These are phyloP conservation scores for Tilletia horrida DNA, from an alignment of 1,284 basidiomycete genomes.

Conservation along the genomic window DNA sequence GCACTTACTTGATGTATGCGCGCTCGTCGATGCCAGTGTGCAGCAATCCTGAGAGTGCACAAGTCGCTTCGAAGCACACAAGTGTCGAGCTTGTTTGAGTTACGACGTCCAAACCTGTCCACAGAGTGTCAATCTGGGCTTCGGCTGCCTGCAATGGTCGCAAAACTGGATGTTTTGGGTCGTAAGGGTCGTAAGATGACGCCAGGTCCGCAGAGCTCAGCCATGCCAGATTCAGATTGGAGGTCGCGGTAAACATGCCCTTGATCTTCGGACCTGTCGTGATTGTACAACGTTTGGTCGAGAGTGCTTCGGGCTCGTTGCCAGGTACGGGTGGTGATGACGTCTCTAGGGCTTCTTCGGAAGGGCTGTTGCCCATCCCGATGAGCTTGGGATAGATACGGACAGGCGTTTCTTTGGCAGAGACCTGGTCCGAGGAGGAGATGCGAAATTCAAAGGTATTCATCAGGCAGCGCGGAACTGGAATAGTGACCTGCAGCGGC, in stretches of 20 bases:
- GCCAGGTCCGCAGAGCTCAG: not conserved
- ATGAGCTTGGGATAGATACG: slow-evolving; percentile 15
- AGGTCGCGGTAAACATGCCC: slow-evolving; percentile 7
- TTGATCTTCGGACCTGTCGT: not conserved
- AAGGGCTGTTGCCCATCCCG: not conserved
- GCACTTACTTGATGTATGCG: slow-evolving; percentile 8
- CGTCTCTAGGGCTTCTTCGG: not conserved
- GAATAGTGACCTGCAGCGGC: slow-evolving; percentile 12
- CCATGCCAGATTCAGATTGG: slow-evolving; percentile 1
- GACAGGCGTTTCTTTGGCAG: not conserved
- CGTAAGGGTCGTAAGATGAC: not conserved
- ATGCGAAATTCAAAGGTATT: slow-evolving; percentile 10
- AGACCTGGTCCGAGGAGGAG: not conserved
- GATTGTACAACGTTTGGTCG: not conserved
- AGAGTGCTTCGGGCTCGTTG: not conserved
- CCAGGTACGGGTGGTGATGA: not conserved
- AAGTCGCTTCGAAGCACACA: not conserved
- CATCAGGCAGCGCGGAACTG: slow-evolving; percentile 12
- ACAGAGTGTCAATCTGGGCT: not conserved
- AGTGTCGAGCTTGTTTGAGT: not conserved
- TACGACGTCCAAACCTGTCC: not conserved
- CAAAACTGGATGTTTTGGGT: not conserved
- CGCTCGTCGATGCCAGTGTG: slow-evolving; percentile 11
- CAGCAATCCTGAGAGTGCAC: not conserved
- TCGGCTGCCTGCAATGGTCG: not conserved